A percentile compares a stretch with the other conserved stretches of the same genome.
Evolutionary conservation across 1,284 basidiomycete species (phyloP).

Genomic region (Fomitopsis pinicola): DNA sequence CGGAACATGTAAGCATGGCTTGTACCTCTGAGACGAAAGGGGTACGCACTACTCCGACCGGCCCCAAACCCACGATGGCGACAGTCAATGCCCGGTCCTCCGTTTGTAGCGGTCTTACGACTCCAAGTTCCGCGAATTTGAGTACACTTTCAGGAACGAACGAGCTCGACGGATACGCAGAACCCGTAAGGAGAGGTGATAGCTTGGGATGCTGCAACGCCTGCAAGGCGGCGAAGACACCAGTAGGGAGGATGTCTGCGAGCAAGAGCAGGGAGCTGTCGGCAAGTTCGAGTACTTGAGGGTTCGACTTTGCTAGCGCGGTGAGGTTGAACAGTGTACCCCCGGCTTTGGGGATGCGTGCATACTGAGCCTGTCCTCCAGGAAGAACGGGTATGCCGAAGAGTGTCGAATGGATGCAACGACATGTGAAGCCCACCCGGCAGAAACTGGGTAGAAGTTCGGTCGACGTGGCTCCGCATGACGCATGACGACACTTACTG

Average conservation of each 20-base stretch:
- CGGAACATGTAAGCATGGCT: not conserved
- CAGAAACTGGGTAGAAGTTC: conserved; percentile 54
- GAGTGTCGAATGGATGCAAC: conserved; percentile 64
- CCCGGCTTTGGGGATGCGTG: conserved; percentile 76
- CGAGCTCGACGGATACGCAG: conserved; percentile 50
- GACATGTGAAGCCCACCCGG: conserved; percentile 69
- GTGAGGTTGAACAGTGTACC: conserved; percentile 71
- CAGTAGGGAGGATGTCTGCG: conserved; percentile 80
- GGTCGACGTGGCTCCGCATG: not conserved
- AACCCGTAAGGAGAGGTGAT: conserved; percentile 49
- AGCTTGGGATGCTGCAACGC: conserved; percentile 69
- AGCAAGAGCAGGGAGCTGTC: conserved; percentile 68
- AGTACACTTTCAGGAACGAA: conserved; percentile 19
- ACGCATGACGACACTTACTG: conserved; percentile 42
- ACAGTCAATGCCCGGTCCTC: conserved; percentile 49
- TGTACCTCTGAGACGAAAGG: not conserved
- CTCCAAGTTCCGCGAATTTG: conserved; percentile 6
- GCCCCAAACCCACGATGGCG: conserved; percentile 69
- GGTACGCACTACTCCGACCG: conserved; percentile 60
- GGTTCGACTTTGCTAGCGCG: conserved; percentile 26
- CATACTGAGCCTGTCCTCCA: conserved; percentile 87
- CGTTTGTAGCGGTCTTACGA: conserved; percentile 22
- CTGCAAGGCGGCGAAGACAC: conserved; percentile 72
- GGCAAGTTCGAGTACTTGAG: conserved; percentile 19
- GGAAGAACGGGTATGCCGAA: conserved; percentile 73